Conservation (phyloP, 2,329 filamentous ascomycete genomes). For the Apiospora phragmitis region DNA sequence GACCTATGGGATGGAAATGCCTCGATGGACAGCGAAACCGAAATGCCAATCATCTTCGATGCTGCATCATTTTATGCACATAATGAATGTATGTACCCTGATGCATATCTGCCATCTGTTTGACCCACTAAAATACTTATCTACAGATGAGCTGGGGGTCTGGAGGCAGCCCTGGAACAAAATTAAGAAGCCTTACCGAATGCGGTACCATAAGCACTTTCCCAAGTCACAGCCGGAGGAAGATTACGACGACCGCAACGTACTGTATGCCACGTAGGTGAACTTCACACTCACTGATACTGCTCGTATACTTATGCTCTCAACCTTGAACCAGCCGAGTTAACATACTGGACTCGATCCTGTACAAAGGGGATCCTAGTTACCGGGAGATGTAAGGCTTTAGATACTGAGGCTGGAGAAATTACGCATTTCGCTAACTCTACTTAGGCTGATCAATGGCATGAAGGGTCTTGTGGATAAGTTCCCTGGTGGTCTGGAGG, state of each 20-base stretch:
- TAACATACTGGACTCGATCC: background rate
- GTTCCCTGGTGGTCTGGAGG: background rate
- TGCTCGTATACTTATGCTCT: background rate
- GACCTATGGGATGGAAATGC: slow-evolving; percentile 34
- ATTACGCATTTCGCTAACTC: background rate
- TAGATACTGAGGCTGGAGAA: rapidly evolving
- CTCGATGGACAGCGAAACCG: slow-evolving; percentile 1
- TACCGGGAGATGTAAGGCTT: background rate
- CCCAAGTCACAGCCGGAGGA: background rate
- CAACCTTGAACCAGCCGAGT: background rate
- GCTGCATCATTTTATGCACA: slow-evolving; percentile 23
- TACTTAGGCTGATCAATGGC: background rate
- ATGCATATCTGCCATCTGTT: background rate
- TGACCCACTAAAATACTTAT: too few species aligned
- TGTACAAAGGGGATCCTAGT: background rate
- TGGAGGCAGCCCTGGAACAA: background rate
- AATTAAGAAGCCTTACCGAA: background rate
- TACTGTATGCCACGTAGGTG: background rate
- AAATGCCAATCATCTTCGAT: slow-evolving; percentile 14
- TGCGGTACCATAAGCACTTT: background rate
- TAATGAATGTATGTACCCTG: slow-evolving; percentile 22
- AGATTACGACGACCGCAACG: background rate
- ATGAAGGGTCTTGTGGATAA: background rate
- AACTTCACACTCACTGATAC: too few species aligned
- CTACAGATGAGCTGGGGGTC: slow-evolving; percentile 11